Evolutionary conservation across 2,329 filamentous ascomycete species (phyloP), one percentile per base, ranked within the genome.

Genomic region (Cercospora nicotianae): DNA sequence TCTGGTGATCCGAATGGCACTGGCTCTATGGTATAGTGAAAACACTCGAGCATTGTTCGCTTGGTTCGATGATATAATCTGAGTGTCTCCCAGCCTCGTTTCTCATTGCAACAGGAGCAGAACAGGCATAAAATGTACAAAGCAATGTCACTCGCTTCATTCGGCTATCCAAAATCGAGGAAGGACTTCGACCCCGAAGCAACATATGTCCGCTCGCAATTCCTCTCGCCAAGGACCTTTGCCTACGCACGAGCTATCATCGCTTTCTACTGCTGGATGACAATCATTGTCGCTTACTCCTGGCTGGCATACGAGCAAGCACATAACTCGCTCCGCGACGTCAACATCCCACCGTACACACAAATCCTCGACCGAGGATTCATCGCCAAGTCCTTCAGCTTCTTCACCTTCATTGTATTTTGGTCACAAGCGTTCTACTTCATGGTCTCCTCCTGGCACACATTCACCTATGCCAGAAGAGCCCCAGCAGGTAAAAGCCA

Each of bases 401-500:
- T 67, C 61, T 67, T 70, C 58, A 68, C 69, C 30, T 70, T 68
- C 53, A 53, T 70, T 28, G 68, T 64, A 6, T 70, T 53, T 28
- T 70, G 69, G 69, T 63, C 64, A 18, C 51, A 67, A 62, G 64
- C 66, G 10, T 68, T 70, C 53, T 68, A 70, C 53, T 70, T 67
- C 31, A 62, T 57, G 13, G 39, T 70, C 16, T 66, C 69, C 3
- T 64, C 64, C 9, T 68, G 63, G 16, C 69, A 70, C 42, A 68
- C 69, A 3, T 60, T 70, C 20, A 36, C 48, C 3, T 68, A 68
- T 20, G 69, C 64, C 2, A 28, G 53, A 20, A 63, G 39, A 33
- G 28, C 23, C 10, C 36, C 18, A 13, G 9, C 48, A 18, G 26
- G 33, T 26, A 63, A 18, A 12, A 58, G 59, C 23, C 18, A 59